Evolutionary conservation across 768 basidiomycete genomes (phyloP), one percentile per base, ranked within the genome.

Genomic region (Tulasnella sp.): DNA sequence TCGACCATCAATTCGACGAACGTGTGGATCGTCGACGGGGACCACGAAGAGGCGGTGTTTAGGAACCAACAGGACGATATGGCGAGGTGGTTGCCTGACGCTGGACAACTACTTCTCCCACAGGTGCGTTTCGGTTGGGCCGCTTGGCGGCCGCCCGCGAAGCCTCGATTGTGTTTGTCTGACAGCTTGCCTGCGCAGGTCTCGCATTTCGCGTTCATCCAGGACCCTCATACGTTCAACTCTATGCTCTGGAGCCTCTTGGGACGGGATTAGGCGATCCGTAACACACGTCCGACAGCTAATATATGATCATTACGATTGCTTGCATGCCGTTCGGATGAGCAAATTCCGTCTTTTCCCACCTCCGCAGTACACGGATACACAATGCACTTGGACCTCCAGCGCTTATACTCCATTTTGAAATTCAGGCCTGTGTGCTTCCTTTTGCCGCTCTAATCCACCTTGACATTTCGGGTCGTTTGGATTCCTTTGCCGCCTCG

Each of bases 171-270:
- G n/a, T n/a, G n/a, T n/a, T n/a, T 36, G 16, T 8, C 24, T 76
- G 39, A 76, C 56, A 48, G n/a, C n/a, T 24, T 44, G 36, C 31
- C 2, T 16, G 56, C n/a, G 39, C n/a, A 40, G 73, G 38, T 38
- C 12, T 76, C 75, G 36, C 75, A 76, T 52, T 76, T 76, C 38
- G 75, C 75, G 34, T 76, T 76, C 75, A 76, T 76, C 38, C 75
- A 76, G 48, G 48, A 48, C 27, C 75, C 75, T 10, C 18, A 62
- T 24, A 34, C 18, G 56, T 76, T 76, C 75, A 76, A 76, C 31
- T 14, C 75, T 16, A 52, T 76, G 75, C 46, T 76, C 14, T 39
- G 36, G 75, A 34, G 31, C 14, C 40, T 76, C 0, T 39, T 76
- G 31, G 62, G 62, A 34, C 62, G 6, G 36, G 0, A 31, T 27